These are phyloP conservation scores for Linanthus parryae DNA, from an alignment of 148 eudicot species.

Conservation along the genomic window DNA sequence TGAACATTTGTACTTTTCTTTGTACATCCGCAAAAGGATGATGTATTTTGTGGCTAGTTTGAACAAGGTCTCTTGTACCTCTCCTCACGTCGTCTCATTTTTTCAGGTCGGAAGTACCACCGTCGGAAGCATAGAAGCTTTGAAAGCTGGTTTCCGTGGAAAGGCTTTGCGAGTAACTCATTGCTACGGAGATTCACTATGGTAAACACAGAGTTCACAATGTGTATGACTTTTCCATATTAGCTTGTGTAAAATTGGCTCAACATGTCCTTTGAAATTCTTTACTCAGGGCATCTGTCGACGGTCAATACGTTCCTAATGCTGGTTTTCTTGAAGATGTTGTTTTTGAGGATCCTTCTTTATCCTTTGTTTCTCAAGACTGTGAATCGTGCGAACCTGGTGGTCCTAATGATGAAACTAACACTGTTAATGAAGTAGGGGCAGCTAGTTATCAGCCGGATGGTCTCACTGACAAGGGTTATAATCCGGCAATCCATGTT, in stretches of 20 bases:
- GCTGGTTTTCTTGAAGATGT: conserved; percentile 11
- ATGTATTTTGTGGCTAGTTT: background rate
- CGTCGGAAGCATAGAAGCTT: conserved; percentile 8
- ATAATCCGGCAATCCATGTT: conserved; percentile 17
- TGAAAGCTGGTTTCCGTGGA: conserved; percentile 12
- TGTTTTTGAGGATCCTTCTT: conserved; percentile 16
- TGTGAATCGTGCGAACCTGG: conserved; percentile 40
- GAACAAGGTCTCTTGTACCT: too few relatives aligned
- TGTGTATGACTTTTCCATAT: background rate
- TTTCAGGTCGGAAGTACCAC: conserved; percentile 9
- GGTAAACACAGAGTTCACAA: background rate
- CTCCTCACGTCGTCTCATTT: background rate
- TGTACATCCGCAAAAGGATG: background rate
- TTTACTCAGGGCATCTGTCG: conserved; percentile 12
- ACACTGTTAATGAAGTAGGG: conserved; percentile 26
- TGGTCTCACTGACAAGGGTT: conserved; percentile 20
- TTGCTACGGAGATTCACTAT: conserved; percentile 10
- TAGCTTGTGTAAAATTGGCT: background rate
- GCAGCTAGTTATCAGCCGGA: conserved; percentile 23
- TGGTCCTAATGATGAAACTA: conserved; percentile 29
- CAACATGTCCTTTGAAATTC: background rate
- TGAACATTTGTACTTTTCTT: background rate
- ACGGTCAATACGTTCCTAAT: conserved; percentile 10
- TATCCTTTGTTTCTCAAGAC: conserved; percentile 23
- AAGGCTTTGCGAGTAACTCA: conserved; percentile 12